Evolutionary conservation across 2,329 filamentous ascomycete species (phyloP).

Genomic region (Scedosporium apiospermum): DNA sequence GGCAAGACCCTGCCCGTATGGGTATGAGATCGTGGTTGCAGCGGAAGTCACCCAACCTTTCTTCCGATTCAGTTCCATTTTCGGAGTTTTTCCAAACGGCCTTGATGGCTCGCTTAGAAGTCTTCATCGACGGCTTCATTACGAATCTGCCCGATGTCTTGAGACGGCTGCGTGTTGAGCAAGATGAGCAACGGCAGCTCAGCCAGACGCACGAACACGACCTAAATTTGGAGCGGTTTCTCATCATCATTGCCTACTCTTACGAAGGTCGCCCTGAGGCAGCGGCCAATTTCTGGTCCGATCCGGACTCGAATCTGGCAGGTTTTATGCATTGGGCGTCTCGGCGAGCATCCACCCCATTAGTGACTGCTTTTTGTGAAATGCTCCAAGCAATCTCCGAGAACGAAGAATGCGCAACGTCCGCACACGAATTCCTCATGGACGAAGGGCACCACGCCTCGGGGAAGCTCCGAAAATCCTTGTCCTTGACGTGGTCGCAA

Average conservation of each 20-base stretch:
- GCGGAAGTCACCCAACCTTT: slow-evolving; percentile 63
- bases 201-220: slow-evolving; percentile 58
- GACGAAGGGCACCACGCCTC: slow-evolving; percentile 70
- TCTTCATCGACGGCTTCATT: slow-evolving; percentile 85
- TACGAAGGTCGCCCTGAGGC: slow-evolving; percentile 81
- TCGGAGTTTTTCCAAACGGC: slow-evolving; percentile 62
- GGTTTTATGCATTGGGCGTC: slow-evolving; percentile 98
- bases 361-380: slow-evolving; percentile 93
- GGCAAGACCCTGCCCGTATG: slow-evolving; percentile 78
- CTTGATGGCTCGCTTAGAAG: slow-evolving; percentile 73
- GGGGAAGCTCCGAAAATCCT: slow-evolving; percentile 70
- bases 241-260: slow-evolving; percentile 84
- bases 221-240: slow-evolving; percentile 75
- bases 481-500: slow-evolving; percentile 84
- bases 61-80: slow-evolving; percentile 58
- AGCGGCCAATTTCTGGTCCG: slow-evolving; percentile 82
- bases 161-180: slow-evolving; percentile 73
- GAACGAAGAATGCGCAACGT: slow-evolving; percentile 70
- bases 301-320: slow-evolving; percentile 84
- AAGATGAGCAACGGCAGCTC: slow-evolving; percentile 74
- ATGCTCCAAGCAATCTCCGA: slow-evolving; percentile 85
- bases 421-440: slow-evolving; percentile 79
- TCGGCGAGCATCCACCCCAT: slow-evolving; percentile 84
- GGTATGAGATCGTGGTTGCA: slow-evolving; percentile 77
- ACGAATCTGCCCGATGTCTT: slow-evolving; percentile 91